A percentile compares a stretch with the other conserved stretches of the same genome.
Conservation (phyloP, 306 rosid genomes). For the Glycyrrhiza uralensis region DNA sequence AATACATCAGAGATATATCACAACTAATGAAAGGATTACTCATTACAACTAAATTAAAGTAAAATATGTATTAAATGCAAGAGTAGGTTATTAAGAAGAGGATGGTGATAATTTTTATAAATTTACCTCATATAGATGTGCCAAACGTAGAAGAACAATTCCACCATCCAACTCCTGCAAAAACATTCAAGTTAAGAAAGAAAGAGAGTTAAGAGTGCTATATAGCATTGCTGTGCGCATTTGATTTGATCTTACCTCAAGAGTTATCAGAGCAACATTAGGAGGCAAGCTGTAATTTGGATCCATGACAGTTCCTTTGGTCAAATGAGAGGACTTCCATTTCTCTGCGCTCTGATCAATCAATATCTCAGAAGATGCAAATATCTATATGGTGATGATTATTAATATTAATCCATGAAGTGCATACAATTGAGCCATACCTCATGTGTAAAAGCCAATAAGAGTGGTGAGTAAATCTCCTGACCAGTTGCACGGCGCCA, state of each 20-base stretch:
- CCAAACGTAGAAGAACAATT: slow-evolving; percentile 71
- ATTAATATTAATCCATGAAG: neutral
- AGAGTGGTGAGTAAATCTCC: slow-evolving; percentile 68
- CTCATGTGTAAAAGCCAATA: slow-evolving; percentile 65
- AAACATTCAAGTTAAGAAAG: slow-evolving; percentile 5
- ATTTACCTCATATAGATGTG: slow-evolving; percentile 84
- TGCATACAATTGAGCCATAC: slow-evolving; percentile 28
- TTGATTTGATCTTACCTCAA: slow-evolving; percentile 67
- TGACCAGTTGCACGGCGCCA: slow-evolving; percentile 82
- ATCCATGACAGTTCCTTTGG: slow-evolving; percentile 49
- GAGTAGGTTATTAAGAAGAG: neutral
- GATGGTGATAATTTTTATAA: neutral
- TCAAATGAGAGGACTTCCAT: slow-evolving; percentile 67
- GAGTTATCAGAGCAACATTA: slow-evolving; percentile 83
- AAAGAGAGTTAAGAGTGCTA: neutral
- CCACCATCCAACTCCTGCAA: slow-evolving; percentile 79
- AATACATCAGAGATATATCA: neutral
- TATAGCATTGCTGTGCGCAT: neutral
- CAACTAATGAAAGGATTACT: neutral
- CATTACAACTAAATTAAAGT: neutral
- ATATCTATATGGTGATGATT: neutral
- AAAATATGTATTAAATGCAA: neutral
- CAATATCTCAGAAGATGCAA: slow-evolving; percentile 1
- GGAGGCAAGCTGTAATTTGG: slow-evolving; percentile 68
- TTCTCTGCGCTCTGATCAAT: slow-evolving; percentile 46